Evolutionary conservation across 768 basidiomycete genomes (phyloP).

Genomic region (Paxillus ammoniavirescens): DNA sequence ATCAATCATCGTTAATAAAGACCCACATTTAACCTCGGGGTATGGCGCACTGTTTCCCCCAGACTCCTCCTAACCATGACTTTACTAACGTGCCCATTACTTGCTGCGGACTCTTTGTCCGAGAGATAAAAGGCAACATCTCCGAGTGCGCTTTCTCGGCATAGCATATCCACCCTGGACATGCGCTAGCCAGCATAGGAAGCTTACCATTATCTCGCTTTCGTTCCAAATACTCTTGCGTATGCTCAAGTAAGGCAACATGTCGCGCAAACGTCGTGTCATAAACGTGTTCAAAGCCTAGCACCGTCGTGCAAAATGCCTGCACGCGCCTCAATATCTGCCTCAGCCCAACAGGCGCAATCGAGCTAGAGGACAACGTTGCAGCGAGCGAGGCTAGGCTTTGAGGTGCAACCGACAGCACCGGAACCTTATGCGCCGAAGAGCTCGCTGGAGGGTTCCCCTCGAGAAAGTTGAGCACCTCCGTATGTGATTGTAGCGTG

Average conservation of each 20-base stretch:
- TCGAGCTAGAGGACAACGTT: conserved; percentile 47
- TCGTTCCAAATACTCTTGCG: conserved; percentile 78
- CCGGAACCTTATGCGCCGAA: conserved; percentile 51
- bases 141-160: conserved; percentile 96
- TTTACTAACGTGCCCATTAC: conserved; percentile 94
- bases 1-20: conserved; percentile 3
- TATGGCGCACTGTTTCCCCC: conserved; percentile 64
- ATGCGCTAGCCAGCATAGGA: conserved; percentile 94
- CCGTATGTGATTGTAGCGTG: conserved; percentile 90
- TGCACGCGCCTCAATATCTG: conserved; percentile 70
- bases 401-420: conserved; percentile 90
- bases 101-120: conserved; percentile 90
- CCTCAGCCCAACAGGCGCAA: conserved; percentile 44
- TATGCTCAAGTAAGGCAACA: conserved; percentile 77
- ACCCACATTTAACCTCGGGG: background rate
- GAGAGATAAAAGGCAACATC: conserved; percentile 87
- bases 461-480: conserved; percentile 79
- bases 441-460: conserved; percentile 46
- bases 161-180: conserved; percentile 99
- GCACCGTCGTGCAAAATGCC: conserved; percentile 61
- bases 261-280: conserved; percentile 96
- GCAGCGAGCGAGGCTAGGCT: conserved; percentile 80
- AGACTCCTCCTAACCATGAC: conserved; percentile 70
- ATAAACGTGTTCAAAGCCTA: conserved; percentile 81
- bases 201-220: conserved; percentile 41